Conservation (phyloP, 2,329 filamentous ascomycete genomes). For the Cladophialophora chaetospira region DNA sequence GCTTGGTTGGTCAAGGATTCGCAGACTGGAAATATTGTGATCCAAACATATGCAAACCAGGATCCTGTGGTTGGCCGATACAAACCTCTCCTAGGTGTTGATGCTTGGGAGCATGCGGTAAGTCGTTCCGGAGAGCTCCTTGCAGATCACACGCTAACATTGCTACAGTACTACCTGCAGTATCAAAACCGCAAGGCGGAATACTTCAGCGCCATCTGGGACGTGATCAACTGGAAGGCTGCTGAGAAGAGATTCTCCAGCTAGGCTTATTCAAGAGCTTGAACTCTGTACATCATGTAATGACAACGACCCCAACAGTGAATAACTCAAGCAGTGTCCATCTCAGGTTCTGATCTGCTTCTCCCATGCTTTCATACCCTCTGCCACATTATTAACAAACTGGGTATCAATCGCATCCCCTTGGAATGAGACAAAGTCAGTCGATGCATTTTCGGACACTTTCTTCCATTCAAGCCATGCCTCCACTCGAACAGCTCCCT, state of each 20-base stretch:
- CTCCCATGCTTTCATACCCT: slow-evolving; percentile 17
- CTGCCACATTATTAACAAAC: slow-evolving; percentile 20
- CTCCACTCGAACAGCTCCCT: slow-evolving; percentile 19
- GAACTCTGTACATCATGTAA: slow-evolving; percentile 14
- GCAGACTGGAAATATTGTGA: slow-evolving; percentile 58
- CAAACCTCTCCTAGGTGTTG: slow-evolving; percentile 80
- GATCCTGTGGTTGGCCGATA: slow-evolving; percentile 84
- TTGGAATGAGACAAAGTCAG: slow-evolving; percentile 8
- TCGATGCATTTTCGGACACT: slow-evolving; percentile 3
- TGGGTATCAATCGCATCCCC: slow-evolving; percentile 23
- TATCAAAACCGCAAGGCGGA: slow-evolving; percentile 97
- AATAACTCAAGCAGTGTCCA: not conserved
- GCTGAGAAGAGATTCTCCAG: slow-evolving; percentile 68
- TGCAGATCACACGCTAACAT: not conserved
- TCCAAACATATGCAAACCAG: slow-evolving; percentile 77
- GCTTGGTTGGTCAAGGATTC: slow-evolving; percentile 65
- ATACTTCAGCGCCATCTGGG: slow-evolving; percentile 92
- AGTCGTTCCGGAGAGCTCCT: not conserved
- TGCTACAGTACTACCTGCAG: slow-evolving; percentile 62
- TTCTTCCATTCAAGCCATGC: slow-evolving; percentile 26
- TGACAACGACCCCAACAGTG: slow-evolving; percentile 4
- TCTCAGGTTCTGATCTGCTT: not conserved
- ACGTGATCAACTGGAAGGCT: slow-evolving; percentile 93
- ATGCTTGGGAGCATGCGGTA: slow-evolving; percentile 88
- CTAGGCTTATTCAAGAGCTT: slow-evolving; percentile 9